These are phyloP conservation scores for Solidago caesia DNA, from an alignment of 129 eudicot species.

Conservation along the genomic window DNA sequence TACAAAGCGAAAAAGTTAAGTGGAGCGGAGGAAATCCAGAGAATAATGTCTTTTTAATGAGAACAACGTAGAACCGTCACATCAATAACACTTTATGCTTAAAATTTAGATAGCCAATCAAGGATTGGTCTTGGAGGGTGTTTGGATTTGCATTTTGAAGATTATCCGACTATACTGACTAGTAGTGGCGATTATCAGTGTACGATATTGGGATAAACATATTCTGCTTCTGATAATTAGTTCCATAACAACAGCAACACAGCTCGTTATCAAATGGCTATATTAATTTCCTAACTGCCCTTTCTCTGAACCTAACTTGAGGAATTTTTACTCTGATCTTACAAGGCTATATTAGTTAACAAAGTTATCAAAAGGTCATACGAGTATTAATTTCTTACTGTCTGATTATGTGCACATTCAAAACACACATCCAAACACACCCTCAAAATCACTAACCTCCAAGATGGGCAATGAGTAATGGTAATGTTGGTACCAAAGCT, in stretches of 20 bases:
- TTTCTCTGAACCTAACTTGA: too few species aligned
- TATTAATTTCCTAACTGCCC: too few species aligned
- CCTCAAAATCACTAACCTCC: slow-evolving; percentile 58
- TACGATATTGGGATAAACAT: background rate
- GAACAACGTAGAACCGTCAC: background rate
- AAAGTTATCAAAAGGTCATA: too few species aligned
- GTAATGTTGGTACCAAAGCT: slow-evolving; percentile 84
- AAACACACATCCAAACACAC: background rate
- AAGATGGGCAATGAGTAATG: slow-evolving; percentile 88
- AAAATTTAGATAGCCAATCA: background rate
- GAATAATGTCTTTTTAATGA: slow-evolving; percentile 12
- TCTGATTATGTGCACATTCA: background rate
- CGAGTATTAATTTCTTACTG: too few species aligned
- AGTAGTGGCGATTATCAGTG: too few species aligned
- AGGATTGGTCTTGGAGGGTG: background rate
- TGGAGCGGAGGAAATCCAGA: slow-evolving; percentile 31
- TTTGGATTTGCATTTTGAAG: background rate
- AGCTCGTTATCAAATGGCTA: background rate
- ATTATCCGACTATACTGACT: background rate
- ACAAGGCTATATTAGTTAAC: too few species aligned
- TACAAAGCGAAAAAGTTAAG: slow-evolving; percentile 32
- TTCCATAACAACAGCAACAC: background rate
- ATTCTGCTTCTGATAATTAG: background rate
- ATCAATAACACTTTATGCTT: slow-evolving; percentile 6
- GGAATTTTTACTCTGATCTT: too few species aligned